Evolutionary conservation across 805 yeast species (phyloP).

Genomic region (Diddensiella transvaalensis): DNA sequence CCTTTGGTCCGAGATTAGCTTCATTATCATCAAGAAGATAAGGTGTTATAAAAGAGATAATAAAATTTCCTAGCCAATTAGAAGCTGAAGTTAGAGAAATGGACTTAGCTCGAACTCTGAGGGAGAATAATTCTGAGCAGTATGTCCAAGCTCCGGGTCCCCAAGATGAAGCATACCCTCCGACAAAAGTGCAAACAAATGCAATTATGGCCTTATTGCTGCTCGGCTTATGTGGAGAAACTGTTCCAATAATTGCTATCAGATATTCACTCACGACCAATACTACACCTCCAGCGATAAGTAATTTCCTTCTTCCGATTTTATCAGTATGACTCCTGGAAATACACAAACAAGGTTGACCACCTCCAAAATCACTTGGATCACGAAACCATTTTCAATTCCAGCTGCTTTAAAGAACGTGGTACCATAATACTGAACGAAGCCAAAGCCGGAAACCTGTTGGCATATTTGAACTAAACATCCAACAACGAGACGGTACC

Average conservation of each 20-base stretch:
- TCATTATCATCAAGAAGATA: constrained; percentile 44
- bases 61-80: constrained; percentile 24
- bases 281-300: constrained; percentile 43
- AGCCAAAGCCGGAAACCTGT: constrained; percentile 12
- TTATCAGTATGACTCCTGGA: constrained; percentile 47
- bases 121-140: constrained; percentile 6
- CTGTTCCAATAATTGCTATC: constrained; percentile 43
- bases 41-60: not conserved
- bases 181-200: not conserved
- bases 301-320: constrained; percentile 58
- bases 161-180: constrained; percentile 1
- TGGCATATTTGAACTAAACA: constrained; percentile 30
- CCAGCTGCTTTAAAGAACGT: constrained; percentile 48
- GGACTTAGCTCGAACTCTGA: constrained; percentile 6
- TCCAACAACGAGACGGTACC: constrained; percentile 32
- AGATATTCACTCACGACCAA: constrained; percentile 48
- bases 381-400: constrained; percentile 44
- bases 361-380: constrained; percentile 47
- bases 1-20: constrained; percentile 40
- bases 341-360: constrained; percentile 49
- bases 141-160: constrained; percentile 6
- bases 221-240: constrained; percentile 21
- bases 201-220: not conserved
- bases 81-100: constrained; percentile 2
- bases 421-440: constrained; percentile 46